Percentiles rank a stretch among this genome's conserved stretches.
phyloP scores from a whole-genome alignment of 192 early-diverging fungal species.

The Dissophora ornata region DNA sequence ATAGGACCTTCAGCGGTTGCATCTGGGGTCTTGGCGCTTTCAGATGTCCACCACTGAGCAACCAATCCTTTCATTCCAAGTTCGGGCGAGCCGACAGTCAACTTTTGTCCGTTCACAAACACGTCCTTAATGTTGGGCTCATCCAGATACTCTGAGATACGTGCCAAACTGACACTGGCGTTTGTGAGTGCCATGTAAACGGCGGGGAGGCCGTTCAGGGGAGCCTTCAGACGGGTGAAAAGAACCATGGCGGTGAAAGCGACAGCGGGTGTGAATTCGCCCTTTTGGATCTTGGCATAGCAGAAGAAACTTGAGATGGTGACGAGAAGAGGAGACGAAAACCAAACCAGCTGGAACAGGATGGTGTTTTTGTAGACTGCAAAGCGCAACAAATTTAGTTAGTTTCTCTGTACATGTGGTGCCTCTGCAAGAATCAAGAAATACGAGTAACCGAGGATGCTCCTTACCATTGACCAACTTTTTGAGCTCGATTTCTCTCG shows the following conservation, averaged over 20 bases:
- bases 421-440: too few species aligned
- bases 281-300: constrained; percentile 63
- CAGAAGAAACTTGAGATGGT: constrained; percentile 70
- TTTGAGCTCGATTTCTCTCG: constrained; percentile 59
- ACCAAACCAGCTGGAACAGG: constrained; percentile 51
- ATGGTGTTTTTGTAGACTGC: constrained; percentile 52
- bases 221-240: constrained; percentile 64
- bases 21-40: constrained; percentile 46
- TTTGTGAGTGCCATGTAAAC: constrained; percentile 55
- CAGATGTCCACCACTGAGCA: constrained; percentile 53
- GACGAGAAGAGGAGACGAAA: constrained; percentile 68
- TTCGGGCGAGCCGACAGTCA: constrained; percentile 10
- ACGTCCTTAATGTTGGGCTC: constrained; percentile 67
- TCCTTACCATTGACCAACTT: constrained; percentile 59
- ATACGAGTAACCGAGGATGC: too few species aligned
- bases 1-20: neutral
- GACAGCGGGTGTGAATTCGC: constrained; percentile 71
- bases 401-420: neutral
- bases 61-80: constrained; percentile 55
- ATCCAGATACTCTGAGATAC: constrained; percentile 59
- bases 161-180: constrained; percentile 58
- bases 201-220: constrained; percentile 61
- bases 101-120: constrained; percentile 28
- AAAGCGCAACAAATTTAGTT: neutral
- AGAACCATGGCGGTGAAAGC: constrained; percentile 81